A percentile compares a stretch with the other conserved stretches of the same genome.
phyloP scores from a whole-genome alignment of 192 early-diverging fungal species.

The Haplosporangium gracile region DNA sequence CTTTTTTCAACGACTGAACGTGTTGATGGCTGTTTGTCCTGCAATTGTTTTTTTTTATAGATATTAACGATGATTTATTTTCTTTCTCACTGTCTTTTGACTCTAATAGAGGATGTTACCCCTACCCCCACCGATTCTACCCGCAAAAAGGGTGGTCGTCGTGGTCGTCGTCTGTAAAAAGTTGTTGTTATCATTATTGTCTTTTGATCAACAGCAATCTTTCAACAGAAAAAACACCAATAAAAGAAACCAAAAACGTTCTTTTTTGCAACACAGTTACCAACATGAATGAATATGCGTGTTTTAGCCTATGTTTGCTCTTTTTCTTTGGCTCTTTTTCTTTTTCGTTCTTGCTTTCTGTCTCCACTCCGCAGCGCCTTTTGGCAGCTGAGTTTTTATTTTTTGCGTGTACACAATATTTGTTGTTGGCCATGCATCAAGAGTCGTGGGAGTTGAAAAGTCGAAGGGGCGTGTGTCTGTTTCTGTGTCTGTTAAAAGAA shows the following conservation, averaged over 20 bases:
- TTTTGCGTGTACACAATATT: neutral
- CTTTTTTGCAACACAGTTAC: neutral
- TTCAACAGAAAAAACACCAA: conserved; percentile 15
- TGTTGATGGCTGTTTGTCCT: conserved; percentile 76
- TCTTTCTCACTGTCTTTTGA: neutral
- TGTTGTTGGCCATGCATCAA: neutral
- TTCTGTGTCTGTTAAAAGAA: neutral
- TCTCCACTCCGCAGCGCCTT: conserved; percentile 5
- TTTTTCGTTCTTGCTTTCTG: neutral
- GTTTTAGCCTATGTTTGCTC: neutral
- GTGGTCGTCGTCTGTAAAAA: conserved; percentile 97
- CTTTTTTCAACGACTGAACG: neutral
- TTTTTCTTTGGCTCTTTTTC: neutral
- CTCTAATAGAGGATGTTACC: conserved; percentile 94
- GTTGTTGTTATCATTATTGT: conserved; percentile 23
- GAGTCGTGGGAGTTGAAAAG: conserved; percentile 1
- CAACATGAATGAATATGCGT: neutral
- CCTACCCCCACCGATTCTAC: conserved; percentile 99
- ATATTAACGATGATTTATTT: conserved; percentile 10
- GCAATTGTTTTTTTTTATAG: conserved; percentile 28
- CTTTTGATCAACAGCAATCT: conserved; percentile 32
- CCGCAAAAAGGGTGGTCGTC: conserved; percentile 99
- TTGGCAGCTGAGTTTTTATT: conserved; percentile 4
- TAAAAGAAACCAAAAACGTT: conserved; percentile 16
- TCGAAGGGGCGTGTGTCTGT: neutral